Percentiles rank a stretch among this genome's conserved stretches.
phyloP scores from a whole-genome alignment of 345 rosid species.

The Acer saccharum region DNA sequence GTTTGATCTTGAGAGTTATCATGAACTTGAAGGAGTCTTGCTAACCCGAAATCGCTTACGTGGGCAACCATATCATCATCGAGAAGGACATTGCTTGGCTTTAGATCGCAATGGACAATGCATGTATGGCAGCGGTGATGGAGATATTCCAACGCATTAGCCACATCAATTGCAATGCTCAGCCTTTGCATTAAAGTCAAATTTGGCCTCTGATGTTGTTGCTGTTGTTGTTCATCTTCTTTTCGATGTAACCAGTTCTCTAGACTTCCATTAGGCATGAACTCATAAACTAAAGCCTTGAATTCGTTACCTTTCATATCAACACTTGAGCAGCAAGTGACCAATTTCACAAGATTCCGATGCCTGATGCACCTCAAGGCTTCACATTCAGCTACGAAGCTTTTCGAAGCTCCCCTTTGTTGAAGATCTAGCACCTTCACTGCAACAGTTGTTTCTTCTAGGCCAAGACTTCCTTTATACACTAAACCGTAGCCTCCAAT shows the following conservation, averaged over 20 bases:
- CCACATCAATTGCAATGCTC: conserved; percentile 16
- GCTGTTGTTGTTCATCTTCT: not conserved
- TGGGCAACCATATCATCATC: conserved; percentile 8
- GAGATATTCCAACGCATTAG: conserved; percentile 16
- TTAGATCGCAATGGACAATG: conserved; percentile 16
- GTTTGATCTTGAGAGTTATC: not conserved
- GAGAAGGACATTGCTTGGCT: conserved; percentile 16
- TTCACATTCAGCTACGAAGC: conserved; percentile 20
- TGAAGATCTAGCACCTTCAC: conserved; percentile 25
- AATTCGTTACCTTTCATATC: conserved; percentile 16
- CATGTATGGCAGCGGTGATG: conserved; percentile 2
- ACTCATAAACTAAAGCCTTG: conserved; percentile 19
- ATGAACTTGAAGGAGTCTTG: conserved; percentile 4
- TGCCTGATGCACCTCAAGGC: conserved; percentile 16
- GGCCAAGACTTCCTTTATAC: conserved; percentile 30
- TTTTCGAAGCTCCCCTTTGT: conserved; percentile 16
- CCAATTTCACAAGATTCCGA: conserved; percentile 20
- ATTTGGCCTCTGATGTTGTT: not conserved
- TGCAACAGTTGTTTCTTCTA: conserved; percentile 9
- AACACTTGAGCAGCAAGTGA: conserved; percentile 10
- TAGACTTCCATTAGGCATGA: conserved; percentile 16
- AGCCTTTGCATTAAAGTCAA: conserved; percentile 8
- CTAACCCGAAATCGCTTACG: conserved; percentile 18
- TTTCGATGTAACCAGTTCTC: conserved; percentile 6
- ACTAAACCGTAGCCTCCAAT: conserved; percentile 38